Conservation (phyloP, 2,329 filamentous ascomycete genomes). For the Coniochaeta hoffmannii region DNA sequence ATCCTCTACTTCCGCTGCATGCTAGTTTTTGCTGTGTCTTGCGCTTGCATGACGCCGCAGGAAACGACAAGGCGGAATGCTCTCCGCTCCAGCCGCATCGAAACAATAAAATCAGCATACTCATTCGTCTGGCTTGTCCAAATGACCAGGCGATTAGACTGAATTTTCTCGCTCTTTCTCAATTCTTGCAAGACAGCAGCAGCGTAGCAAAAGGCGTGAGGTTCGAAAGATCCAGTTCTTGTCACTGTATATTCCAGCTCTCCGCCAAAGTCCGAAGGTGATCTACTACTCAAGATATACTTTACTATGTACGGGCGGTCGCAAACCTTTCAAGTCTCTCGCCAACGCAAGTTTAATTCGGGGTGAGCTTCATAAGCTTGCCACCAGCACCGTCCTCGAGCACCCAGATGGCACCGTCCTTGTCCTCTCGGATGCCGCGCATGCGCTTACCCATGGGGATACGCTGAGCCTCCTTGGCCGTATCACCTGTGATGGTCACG, state of each 20-base stretch:
- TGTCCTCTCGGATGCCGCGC: constrained; percentile 22
- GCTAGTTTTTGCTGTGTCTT: background rate
- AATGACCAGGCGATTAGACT: background rate
- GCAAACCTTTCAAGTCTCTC: constrained; percentile 14
- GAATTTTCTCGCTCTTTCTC: background rate
- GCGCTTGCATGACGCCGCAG: background rate
- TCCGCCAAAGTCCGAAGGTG: constrained; percentile 4
- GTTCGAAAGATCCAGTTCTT: background rate
- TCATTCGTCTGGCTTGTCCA: background rate
- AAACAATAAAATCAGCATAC: background rate
- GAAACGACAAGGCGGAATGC: background rate
- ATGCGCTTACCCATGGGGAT: constrained; percentile 23
- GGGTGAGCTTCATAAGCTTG: constrained; percentile 24
- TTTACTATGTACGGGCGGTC: constrained; percentile 15
- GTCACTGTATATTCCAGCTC: constrained; percentile 6
- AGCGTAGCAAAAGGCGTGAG: background rate
- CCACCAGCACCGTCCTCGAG: constrained; percentile 22
- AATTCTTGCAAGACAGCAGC: background rate
- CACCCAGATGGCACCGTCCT: constrained; percentile 23
- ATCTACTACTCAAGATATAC: constrained; percentile 9
- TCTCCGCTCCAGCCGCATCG: background rate
- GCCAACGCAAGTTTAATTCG: constrained; percentile 17
- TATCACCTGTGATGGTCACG: constrained; percentile 22
- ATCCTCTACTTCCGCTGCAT: background rate
- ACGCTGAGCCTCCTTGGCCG: constrained; percentile 23